A percentile compares a stretch with the other conserved stretches of the same genome.
Conservation (phyloP, 768 basidiomycete species). For the Suillus ampliporus region DNA sequence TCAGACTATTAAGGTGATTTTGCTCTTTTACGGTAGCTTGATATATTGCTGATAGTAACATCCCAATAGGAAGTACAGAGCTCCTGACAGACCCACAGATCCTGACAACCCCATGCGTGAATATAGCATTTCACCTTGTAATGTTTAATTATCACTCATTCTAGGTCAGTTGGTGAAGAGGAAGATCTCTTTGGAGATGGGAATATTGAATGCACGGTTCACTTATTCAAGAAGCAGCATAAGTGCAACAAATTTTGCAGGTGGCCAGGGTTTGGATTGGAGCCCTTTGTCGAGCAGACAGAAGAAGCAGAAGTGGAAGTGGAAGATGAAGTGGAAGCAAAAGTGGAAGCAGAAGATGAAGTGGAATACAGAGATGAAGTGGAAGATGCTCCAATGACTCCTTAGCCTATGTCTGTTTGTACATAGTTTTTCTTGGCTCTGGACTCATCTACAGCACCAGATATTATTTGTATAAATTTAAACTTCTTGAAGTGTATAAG, state of each 20-base stretch:
- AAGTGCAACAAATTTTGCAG: constrained; percentile 8
- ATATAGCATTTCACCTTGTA: too few relatives aligned
- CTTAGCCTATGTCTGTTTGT: too few relatives aligned
- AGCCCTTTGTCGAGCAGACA: not conserved
- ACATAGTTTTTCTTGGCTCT: not conserved
- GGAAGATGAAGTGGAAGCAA: too few relatives aligned
- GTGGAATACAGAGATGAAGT: too few relatives aligned
- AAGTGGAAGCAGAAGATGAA: too few relatives aligned
- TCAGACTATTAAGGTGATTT: constrained; percentile 18
- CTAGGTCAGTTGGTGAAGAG: not conserved
- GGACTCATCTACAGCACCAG: not conserved
- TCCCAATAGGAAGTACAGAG: not conserved
- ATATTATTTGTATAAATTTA: too few relatives aligned
- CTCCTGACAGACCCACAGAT: constrained; percentile 5
- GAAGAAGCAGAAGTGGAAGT: too few relatives aligned
- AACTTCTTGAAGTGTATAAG: not conserved
- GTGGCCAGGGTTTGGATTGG: constrained; percentile 11
- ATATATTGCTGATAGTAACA: not conserved
- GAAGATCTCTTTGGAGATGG: constrained; percentile 9
- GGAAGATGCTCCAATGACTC: too few relatives aligned
- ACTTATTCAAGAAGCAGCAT: constrained; percentile 8
- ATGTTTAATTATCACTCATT: too few relatives aligned
- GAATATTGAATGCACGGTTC: constrained; percentile 13
- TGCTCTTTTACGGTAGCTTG: not conserved
- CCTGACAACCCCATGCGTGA: not conserved